phyloP scores from a whole-genome alignment of 345 rosid genomes.

The Geranium rotundifolium region DNA sequence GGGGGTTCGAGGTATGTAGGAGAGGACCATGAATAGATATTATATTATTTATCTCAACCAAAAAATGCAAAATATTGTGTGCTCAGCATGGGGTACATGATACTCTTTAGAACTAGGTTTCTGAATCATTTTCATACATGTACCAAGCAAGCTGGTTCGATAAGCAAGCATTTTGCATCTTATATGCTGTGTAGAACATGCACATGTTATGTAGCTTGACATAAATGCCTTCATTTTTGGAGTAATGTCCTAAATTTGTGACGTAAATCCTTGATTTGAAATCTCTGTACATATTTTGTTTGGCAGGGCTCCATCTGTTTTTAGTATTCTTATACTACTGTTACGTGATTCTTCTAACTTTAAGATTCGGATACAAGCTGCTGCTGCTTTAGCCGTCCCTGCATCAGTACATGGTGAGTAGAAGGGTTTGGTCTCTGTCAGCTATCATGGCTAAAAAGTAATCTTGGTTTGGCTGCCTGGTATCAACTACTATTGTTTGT shows the following conservation, averaged over 20 bases:
- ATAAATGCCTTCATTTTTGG: background rate
- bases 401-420: slow-evolving; percentile 49
- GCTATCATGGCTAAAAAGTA: slow-evolving; percentile 5
- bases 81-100: too few species aligned
- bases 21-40: too few species aligned
- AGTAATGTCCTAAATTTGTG: background rate
- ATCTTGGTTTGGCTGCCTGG: background rate
- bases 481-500: background rate
- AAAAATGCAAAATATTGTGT: too few species aligned
- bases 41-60: too few species aligned
- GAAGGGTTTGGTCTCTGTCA: slow-evolving; percentile 2
- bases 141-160: background rate
- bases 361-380: slow-evolving; percentile 96
- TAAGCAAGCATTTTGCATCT: background rate
- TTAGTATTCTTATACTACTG: slow-evolving; percentile 63
- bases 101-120: too few species aligned
- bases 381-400: slow-evolving; percentile 88
- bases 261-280: background rate
- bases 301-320: slow-evolving; percentile 81
- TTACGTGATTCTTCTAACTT: slow-evolving; percentile 87
- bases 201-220: background rate
- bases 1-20: too few species aligned
- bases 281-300: background rate
- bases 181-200: background rate
- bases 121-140: background rate